phyloP scores from a whole-genome alignment of 73 alveolate genomes.

The Paramecium pentaurelia region DNA sequence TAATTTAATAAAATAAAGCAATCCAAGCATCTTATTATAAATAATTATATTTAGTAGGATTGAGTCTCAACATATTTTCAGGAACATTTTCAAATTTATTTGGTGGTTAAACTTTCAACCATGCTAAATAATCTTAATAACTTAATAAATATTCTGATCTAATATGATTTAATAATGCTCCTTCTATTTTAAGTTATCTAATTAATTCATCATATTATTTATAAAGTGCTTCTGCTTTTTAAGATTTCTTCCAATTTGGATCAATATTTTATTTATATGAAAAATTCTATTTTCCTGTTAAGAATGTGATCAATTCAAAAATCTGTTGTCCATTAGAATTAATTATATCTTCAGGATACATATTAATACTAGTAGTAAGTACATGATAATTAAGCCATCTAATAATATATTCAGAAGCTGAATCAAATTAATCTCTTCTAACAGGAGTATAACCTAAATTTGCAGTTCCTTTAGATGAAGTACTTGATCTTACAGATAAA shows the following conservation, averaged over 20 bases:
- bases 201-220: constrained; percentile 91
- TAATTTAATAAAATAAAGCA: constrained; percentile 86
- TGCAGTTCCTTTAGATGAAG: constrained; percentile 83
- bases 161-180: constrained; percentile 94
- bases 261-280: constrained; percentile 84
- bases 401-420: constrained; percentile 83
- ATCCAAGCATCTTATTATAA: constrained; percentile 94
- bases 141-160: constrained; percentile 94
- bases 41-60: constrained; percentile 76
- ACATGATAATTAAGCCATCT: constrained; percentile 91
- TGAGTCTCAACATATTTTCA: constrained; percentile 54
- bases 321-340: constrained; percentile 88
- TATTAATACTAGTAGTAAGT: constrained; percentile 71
- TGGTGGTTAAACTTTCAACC: constrained; percentile 54
- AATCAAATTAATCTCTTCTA: constrained; percentile 78
- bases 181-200: constrained; percentile 89
- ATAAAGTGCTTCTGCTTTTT: constrained; percentile 72
- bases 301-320: constrained; percentile 80
- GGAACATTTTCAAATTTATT: constrained; percentile 45
- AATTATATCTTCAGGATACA: constrained; percentile 92
- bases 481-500: constrained; percentile 45
- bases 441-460: constrained; percentile 93
- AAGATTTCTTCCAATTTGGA: constrained; percentile 66
- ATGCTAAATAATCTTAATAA: constrained; percentile 74
- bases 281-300: constrained; percentile 92